These are phyloP conservation scores for Wickerhamiella pararugosa DNA, from an alignment of 1,139 yeast species.

Conservation along the genomic window DNA sequence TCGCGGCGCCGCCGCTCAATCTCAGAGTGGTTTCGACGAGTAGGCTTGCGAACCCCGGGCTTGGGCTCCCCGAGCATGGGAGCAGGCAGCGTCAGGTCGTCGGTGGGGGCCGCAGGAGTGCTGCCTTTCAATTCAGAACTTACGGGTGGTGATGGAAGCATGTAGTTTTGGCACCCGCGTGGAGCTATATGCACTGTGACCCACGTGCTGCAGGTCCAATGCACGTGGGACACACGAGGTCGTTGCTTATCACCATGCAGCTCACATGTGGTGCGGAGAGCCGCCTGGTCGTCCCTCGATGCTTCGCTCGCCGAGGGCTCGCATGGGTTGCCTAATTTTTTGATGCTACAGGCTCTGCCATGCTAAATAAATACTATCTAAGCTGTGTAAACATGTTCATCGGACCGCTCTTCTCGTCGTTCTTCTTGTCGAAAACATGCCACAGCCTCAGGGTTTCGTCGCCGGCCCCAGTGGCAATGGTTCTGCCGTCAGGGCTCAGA, in stretches of 20 bases:
- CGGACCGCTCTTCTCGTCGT: constrained; percentile 2
- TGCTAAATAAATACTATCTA: neutral
- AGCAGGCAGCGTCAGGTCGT: neutral
- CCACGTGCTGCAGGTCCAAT: neutral
- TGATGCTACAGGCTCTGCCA: too few relatives aligned
- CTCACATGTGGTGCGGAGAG: too few relatives aligned
- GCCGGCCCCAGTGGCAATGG: constrained; percentile 98
- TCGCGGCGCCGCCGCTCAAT: constrained; percentile 68
- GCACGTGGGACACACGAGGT: too few relatives aligned
- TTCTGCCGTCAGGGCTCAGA: constrained; percentile 92
- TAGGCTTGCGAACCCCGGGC: neutral
- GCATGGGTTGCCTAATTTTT: too few relatives aligned
- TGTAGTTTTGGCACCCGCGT: constrained; percentile 4
- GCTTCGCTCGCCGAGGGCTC: too few relatives aligned
- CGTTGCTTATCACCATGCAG: too few relatives aligned
- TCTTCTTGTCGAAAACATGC: constrained; percentile 65
- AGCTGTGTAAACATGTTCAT: constrained; percentile 3
- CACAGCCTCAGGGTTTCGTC: constrained; percentile 91
- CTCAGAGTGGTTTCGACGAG: constrained; percentile 43
- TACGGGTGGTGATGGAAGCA: constrained; percentile 4
- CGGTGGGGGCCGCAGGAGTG: neutral
- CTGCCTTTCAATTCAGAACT: constrained; percentile 4
- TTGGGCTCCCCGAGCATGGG: neutral
- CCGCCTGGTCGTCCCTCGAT: too few relatives aligned
- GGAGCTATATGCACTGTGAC: constrained; percentile 1